Base-by-base conservation (phyloP, 495 filamentous ascomycete genomes). In the Ramalina intermedia region DNA sequence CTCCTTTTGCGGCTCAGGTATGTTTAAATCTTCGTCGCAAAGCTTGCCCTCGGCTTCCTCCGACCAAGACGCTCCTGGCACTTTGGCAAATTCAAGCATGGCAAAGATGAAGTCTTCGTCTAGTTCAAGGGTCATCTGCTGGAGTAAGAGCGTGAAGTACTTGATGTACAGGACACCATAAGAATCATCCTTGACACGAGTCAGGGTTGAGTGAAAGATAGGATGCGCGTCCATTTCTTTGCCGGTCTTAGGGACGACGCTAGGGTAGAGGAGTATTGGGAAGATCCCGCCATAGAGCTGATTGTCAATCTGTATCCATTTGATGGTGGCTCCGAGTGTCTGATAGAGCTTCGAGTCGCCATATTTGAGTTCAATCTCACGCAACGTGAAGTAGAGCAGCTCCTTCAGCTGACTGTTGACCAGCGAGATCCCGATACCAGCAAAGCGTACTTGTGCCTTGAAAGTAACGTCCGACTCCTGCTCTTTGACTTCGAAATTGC, bases 301-400 rank as follows among this genome's bases (percentile, higher is more conserved):
- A 59, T 98, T 98, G 68, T 98, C 91, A 59, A 98, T 89, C 63
- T 98, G 91, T 43, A 98, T 88, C 91, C 91, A 98, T 63, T 96
- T 96, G 63, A 95, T 83, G 0, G 84, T 83, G 9, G 87, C 73
- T 42, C 83, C 86, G 49, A 96, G 64, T 5, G 86, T 96, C 66
- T 96, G 91, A 61, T 91, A 94, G 12, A 96, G 68, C 24, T 75
- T 70, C n/a, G 93, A 96, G 61, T 96, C 91, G 48, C 78, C 84
- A 60, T 85, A 93, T 54, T 89, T 89, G 55, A 96, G 69, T 57
- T 91, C 81, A 45, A 98, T 84, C 50, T 95, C 93, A 39, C 89
- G 78, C 69, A 95, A 82, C 1, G 93, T 98, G 57, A 95, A 69
- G 57, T 98, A 98, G 5, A 94, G 81, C 36, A 98, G 66, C 66